phyloP scores from a whole-genome alignment of 306 rosid genomes.

The Trifolium dubium region DNA sequence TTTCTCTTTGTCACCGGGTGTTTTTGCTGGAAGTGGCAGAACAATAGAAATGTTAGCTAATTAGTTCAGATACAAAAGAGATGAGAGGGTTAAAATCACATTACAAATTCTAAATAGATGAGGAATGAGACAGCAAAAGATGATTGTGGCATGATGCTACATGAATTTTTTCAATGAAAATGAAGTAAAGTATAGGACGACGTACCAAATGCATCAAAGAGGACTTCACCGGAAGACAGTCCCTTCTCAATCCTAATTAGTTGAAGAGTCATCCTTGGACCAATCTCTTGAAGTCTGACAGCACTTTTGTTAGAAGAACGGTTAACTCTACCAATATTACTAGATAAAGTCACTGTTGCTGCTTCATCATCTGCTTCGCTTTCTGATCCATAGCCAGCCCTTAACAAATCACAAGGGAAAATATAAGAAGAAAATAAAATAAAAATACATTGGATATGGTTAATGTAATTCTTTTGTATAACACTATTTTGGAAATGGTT shows the following conservation, averaged over 20 bases:
- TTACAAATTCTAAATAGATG: background rate
- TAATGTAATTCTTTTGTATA: background rate
- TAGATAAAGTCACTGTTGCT: slow-evolving; percentile 77
- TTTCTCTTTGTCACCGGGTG: slow-evolving; percentile 51
- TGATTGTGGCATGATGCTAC: background rate
- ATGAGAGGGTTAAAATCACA: background rate
- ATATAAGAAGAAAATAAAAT: background rate
- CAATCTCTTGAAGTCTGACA: slow-evolving; percentile 95
- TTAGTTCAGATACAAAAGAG: background rate
- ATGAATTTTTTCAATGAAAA: slow-evolving; percentile 8
- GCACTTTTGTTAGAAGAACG: slow-evolving; percentile 90
- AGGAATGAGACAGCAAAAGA: background rate
- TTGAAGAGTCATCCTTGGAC: slow-evolving; percentile 95
- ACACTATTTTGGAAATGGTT: slow-evolving; percentile 17
- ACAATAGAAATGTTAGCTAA: background rate
- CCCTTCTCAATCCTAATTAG: slow-evolving; percentile 87
- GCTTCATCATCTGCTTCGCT: slow-evolving; percentile 98
- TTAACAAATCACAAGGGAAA: slow-evolving; percentile 46
- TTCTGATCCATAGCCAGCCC: slow-evolving; percentile 98
- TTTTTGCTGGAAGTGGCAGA: slow-evolving; percentile 32
- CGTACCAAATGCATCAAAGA: slow-evolving; percentile 82
- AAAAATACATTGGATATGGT: background rate
- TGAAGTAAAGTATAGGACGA: slow-evolving; percentile 23
- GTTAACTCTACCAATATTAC: slow-evolving; percentile 80
- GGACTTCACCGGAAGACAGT: slow-evolving; percentile 78